phyloP scores from a whole-genome alignment of 2,329 filamentous ascomycete genomes.

The Aspergillus ibericus region DNA sequence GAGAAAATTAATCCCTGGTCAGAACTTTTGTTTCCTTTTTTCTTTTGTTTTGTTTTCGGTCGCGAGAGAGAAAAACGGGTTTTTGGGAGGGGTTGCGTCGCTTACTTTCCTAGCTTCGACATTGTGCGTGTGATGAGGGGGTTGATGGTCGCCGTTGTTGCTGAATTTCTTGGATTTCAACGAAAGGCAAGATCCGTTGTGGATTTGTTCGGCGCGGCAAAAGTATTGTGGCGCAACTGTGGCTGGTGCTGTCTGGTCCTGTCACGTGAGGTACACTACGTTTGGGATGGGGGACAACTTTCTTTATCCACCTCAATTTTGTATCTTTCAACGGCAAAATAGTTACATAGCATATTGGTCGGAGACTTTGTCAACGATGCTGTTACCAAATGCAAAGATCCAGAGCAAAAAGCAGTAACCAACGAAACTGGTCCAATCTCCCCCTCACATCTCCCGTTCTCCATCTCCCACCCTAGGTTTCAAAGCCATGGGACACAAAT shows the following conservation, averaged over 20 bases:
- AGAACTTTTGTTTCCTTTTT: background rate
- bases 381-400: too few species aligned
- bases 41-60: too few species aligned
- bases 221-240: conserved; percentile 37
- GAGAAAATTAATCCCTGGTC: conserved; percentile 7
- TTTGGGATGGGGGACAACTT: background rate
- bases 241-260: conserved; percentile 25
- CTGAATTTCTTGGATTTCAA: conserved; percentile 44
- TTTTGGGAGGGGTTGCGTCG: conserved; percentile 8
- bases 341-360: background rate
- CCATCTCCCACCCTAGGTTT: background rate
- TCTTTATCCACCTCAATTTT: background rate
- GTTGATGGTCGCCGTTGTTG: conserved; percentile 22
- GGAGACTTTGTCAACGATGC: background rate
- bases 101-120: conserved; percentile 51
- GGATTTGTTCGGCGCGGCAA: conserved; percentile 40
- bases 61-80: background rate
- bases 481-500: too few species aligned
- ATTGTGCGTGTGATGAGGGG: conserved; percentile 37
- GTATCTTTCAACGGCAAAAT: too few species aligned
- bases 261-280: conserved; percentile 14
- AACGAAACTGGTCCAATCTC: background rate
- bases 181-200: conserved; percentile 44
- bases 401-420: background rate
- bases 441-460: background rate